phyloP scores from a whole-genome alignment of 2,329 filamentous ascomycete genomes.

The Calonectria hongkongensis region DNA sequence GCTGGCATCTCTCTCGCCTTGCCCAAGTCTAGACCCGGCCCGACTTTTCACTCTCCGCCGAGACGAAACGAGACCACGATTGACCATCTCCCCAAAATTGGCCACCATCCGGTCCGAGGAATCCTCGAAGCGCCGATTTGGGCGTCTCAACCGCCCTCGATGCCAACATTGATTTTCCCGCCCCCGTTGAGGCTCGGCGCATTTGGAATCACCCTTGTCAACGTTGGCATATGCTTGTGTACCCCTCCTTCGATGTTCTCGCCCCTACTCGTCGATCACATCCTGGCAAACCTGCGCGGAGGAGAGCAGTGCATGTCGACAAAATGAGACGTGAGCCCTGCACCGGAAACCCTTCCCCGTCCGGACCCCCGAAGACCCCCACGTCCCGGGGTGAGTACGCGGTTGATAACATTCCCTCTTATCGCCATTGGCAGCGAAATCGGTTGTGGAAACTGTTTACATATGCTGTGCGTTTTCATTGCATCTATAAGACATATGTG shows the following conservation, averaged over 20 bases:
- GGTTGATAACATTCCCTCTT: slow-evolving; percentile 26
- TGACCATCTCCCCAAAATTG: slow-evolving; percentile 15
- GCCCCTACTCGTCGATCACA: slow-evolving; percentile 37
- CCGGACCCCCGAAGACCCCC: slow-evolving; percentile 38
- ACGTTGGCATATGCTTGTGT: background rate
- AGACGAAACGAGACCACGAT: slow-evolving; percentile 5
- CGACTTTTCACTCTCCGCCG: slow-evolving; percentile 6
- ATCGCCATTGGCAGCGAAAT: slow-evolving; percentile 18
- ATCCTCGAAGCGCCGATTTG: slow-evolving; percentile 10
- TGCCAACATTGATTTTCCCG: slow-evolving; percentile 11
- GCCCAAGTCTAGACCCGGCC: background rate
- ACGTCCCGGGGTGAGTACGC: slow-evolving; percentile 9
- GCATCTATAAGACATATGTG: slow-evolving; percentile 9
- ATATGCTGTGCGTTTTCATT: slow-evolving; percentile 20
- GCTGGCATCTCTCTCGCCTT: slow-evolving; percentile 9
- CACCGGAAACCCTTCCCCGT: slow-evolving; percentile 39
- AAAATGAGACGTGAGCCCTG: slow-evolving; percentile 33
- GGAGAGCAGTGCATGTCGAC: slow-evolving; percentile 27
- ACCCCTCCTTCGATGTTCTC: slow-evolving; percentile 22
- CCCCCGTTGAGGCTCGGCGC: slow-evolving; percentile 12
- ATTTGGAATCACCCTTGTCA: slow-evolving; percentile 34
- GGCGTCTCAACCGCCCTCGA: background rate
- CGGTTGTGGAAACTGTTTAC: slow-evolving; percentile 1
- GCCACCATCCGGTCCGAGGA: background rate
- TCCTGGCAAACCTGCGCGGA: slow-evolving; percentile 33